Base-by-base conservation (phyloP, 352 stramenopile species). In the Blastocystis sp. region DNA sequence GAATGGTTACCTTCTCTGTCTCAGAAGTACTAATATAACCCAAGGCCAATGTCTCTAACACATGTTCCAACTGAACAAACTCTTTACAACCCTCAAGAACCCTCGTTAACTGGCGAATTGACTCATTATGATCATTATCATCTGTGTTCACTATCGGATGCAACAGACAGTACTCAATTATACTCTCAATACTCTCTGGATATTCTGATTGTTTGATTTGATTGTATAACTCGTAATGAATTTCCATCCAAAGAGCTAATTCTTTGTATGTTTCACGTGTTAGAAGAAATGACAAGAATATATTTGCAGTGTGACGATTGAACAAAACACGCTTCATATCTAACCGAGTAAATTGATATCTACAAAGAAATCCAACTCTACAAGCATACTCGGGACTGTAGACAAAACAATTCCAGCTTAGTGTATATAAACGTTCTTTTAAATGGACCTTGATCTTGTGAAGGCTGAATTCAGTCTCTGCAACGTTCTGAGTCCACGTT, bases 231-330 rank as follows among this genome's bases (percentile, higher is more conserved):
- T 27, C 29, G 46, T 83, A 83, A 43, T 83, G 71, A n/a, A 83
- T 83, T 32, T 83, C 71, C 71, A 83, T 83, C 71, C 71, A 83
- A 16, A 83, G 71, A 35, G 71, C 71, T 29, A 83, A 29, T 43
- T 83, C 71, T 6, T 29, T 37, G n/a, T 63, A 83, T 9, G 29
- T 32, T 3, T 21, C 29, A 12, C 71, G 71, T 37, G 71, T 65
- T n/a, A 83, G 63, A 32, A 83, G 71, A 43, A 66, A 83, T 11
- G 71, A 52, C 3, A 83, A 21, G 29, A 83, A 83, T 1, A 83
- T 29, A 29, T 83, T 83, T 6, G 49, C 46, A 16, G 14, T 39
- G 35, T 83, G 71, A 35, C 39, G 71, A 63, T 65, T 63, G 54
- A 65, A 83, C 71, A 83, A 43, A 19, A 83, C 71, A n/a, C 35